phyloP scores from a whole-genome alignment of 2,329 filamentous ascomycete genomes.

The Pyrenochaeta sp. region DNA sequence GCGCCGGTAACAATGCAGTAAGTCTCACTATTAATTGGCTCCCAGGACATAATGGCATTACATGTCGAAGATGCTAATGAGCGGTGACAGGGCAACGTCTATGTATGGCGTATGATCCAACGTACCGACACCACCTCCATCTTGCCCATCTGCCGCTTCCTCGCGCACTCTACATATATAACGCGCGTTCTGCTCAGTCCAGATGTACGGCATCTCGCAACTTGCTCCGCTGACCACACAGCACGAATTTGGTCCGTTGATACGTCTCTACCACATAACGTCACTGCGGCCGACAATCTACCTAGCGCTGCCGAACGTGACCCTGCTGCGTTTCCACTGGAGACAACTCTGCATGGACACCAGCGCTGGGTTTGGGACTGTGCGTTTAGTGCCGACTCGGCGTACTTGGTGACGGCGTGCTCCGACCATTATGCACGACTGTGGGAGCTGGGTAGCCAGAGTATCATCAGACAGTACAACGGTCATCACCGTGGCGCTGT shows the following conservation, averaged over 20 bases:
- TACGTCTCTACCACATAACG: conserved; percentile 46
- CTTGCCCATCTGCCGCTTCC: conserved; percentile 86
- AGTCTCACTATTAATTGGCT: conserved; percentile 29
- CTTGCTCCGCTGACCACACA: conserved; percentile 92
- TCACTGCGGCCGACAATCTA: conserved; percentile 40
- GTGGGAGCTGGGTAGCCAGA: conserved; percentile 87
- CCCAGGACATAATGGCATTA: not conserved
- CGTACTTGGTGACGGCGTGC: conserved; percentile 91
- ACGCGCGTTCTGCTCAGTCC: conserved; percentile 90
- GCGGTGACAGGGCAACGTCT: conserved; percentile 82
- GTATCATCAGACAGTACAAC: conserved; percentile 94
- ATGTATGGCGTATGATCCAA: conserved; percentile 94
- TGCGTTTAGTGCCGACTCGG: conserved; percentile 91
- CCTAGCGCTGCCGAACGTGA: conserved; percentile 47
- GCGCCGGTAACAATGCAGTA: conserved; percentile 91
- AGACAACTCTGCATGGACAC: conserved; percentile 87
- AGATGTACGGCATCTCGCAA: conserved; percentile 92
- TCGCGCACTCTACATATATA: conserved; percentile 90
- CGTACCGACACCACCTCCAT: conserved; percentile 83
- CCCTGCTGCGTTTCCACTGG: conserved; percentile 74
- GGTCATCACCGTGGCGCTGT: conserved; percentile 92
- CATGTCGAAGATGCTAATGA: not conserved
- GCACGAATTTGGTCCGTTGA: conserved; percentile 97
- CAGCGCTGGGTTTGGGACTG: conserved; percentile 99
- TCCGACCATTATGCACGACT: conserved; percentile 92